Conservation (phyloP, 2,329 filamentous ascomycete genomes). For the Fusarium cicatricum region DNA sequence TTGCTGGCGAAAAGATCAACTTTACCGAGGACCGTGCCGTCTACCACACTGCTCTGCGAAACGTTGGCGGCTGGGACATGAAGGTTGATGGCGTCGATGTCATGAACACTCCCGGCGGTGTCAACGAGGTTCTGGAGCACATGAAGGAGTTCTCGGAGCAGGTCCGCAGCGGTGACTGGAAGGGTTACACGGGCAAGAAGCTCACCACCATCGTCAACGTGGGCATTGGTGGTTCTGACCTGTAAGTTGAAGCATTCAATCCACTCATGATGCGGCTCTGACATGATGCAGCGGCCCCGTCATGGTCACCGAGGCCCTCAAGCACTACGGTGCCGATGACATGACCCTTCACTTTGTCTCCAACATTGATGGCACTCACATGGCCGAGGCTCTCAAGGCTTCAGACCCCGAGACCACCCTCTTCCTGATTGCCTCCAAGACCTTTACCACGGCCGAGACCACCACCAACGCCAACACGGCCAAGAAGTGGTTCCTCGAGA, state of each 20-base stretch:
- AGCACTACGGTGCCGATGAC: conserved; percentile 87
- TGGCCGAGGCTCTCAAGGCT: conserved; percentile 87
- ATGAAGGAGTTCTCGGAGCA: conserved; percentile 99
- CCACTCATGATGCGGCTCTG: conserved; percentile 7
- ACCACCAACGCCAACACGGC: conserved; percentile 96
- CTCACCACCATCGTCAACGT: conserved; percentile 97
- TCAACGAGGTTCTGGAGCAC: conserved; percentile 90
- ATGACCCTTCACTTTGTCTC: conserved; percentile 97
- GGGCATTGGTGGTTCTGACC: conserved; percentile 96
- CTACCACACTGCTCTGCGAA: conserved; percentile 93
- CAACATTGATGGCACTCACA: conserved; percentile 99
- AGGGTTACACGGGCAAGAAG: conserved; percentile 96
- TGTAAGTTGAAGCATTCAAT: conserved; percentile 68
- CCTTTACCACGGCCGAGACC: conserved; percentile 98
- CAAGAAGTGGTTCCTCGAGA: conserved; percentile 95
- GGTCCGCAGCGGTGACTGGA: conserved; percentile 94
- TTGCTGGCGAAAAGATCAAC: conserved; percentile 98
- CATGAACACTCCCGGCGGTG: conserved; percentile 86
- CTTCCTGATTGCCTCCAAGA: conserved; percentile 98
- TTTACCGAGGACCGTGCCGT: conserved; percentile 97
- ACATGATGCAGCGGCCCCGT: conserved; percentile 77
- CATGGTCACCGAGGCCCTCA: conserved; percentile 98
- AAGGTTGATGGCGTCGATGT: conserved; percentile 92
- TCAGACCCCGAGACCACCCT: conserved; percentile 98
- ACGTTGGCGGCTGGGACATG: conserved; percentile 82